Percentiles rank a stretch among this genome's conserved stretches.
These are phyloP conservation scores for Phialophora expanda DNA, from an alignment of 2,329 filamentous ascomycete species.

Conservation along the genomic window DNA sequence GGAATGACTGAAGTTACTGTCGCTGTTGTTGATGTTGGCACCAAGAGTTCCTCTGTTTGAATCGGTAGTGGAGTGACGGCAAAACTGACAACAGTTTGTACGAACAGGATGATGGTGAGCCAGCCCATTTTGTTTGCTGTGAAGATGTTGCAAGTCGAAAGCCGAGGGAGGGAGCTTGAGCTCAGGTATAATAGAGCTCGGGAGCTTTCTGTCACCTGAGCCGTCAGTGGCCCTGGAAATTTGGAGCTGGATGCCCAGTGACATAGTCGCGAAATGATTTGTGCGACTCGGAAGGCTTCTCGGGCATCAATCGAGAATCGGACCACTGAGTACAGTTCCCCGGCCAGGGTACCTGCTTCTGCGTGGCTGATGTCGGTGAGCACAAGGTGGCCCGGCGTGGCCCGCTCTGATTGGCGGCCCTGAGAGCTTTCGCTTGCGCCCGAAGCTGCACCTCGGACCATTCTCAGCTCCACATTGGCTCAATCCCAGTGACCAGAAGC, in stretches of 20 bases:
- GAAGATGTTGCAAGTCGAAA: conserved; percentile 2
- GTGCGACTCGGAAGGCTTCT: conserved; percentile 26
- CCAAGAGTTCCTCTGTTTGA: conserved; percentile 19
- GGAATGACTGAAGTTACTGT: conserved; percentile 9
- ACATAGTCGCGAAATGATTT: conserved; percentile 26
- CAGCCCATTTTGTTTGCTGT: conserved; percentile 24
- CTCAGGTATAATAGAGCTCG: conserved; percentile 18
- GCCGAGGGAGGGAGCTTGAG: neutral
- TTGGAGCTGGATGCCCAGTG: conserved; percentile 20
- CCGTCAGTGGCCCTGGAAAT: neutral
- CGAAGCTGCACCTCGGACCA: conserved; percentile 13
- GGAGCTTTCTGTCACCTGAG: conserved; percentile 1
- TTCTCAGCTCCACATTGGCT: conserved; percentile 10
- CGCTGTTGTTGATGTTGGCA: conserved; percentile 22
- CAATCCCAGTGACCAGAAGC: conserved; percentile 13
- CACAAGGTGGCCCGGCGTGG: conserved; percentile 29
- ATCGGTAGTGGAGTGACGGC: conserved; percentile 24
- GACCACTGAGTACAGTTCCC: conserved; percentile 23
- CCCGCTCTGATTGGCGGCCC: conserved; percentile 33
- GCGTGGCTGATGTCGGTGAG: conserved; percentile 29
- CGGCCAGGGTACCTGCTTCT: conserved; percentile 21
- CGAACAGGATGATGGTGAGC: conserved; percentile 25
- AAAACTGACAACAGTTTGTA: conserved; percentile 23
- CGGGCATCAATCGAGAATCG: conserved; percentile 34
- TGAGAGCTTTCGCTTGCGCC: conserved; percentile 7